Evolutionary conservation across 1,284 basidiomycete species (phyloP).

Genomic region (Ustilago curta): DNA sequence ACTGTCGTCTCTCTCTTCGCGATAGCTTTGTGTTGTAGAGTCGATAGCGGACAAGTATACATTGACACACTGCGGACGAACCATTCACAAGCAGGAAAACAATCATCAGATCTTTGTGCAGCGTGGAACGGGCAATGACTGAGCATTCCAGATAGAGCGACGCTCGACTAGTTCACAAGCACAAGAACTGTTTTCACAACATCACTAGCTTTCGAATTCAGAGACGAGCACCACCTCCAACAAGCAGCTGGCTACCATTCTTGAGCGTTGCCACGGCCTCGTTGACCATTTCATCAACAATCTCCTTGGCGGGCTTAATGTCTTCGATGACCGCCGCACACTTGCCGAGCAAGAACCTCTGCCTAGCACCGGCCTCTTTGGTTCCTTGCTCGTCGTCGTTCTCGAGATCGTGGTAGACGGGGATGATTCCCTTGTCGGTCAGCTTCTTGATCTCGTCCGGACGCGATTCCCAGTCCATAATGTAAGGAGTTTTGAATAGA

Average conservation of each 20-base stretch:
- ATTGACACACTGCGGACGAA: no score
- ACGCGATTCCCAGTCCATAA: conserved; percentile 60
- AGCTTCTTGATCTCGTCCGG: conserved; percentile 66
- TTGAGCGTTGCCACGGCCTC: conserved; percentile 55
- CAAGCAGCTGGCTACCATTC: conserved; percentile 44
- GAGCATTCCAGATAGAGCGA: background rate
- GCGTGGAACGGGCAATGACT: no score
- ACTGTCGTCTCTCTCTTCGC: no score
- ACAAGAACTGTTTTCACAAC: background rate
- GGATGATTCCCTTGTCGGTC: conserved; percentile 62
- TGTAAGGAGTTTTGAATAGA: conserved; percentile 68
- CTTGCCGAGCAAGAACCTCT: conserved; percentile 63
- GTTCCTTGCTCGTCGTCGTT: conserved; percentile 62
- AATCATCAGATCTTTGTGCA: no score
- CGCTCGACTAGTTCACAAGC: no score
- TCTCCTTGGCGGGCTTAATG: conserved; percentile 61
- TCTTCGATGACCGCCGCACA: conserved; percentile 74
- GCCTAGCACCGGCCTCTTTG: conserved; percentile 47
- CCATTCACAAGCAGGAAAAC: background rate
- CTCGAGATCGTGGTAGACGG: conserved; percentile 61
- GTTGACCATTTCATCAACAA: conserved; percentile 62
- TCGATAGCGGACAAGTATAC: no score
- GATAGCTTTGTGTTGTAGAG: no score
- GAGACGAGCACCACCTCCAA: conserved; percentile 35
- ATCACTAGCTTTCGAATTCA: background rate